Percentiles rank a stretch among this genome's conserved stretches.
phyloP scores from a whole-genome alignment of 768 basidiomycete genomes.

The Pulveroboletus ravenelii region DNA sequence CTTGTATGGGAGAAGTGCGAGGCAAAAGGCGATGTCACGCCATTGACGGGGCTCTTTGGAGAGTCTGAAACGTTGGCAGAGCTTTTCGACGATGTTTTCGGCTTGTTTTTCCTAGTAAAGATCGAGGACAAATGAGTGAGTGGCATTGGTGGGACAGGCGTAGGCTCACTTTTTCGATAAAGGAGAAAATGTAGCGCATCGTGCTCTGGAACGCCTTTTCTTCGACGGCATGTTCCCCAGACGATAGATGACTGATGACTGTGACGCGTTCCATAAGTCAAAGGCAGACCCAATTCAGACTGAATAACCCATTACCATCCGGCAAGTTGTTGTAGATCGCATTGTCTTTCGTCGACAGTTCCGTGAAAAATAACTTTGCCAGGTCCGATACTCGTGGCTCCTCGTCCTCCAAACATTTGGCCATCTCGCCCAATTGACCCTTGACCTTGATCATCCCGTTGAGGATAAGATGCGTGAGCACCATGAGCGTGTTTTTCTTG shows the following conservation, averaged over 20 bases:
- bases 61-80: constrained; percentile 91
- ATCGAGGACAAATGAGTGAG: not conserved
- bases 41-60: constrained; percentile 90
- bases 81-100: constrained; percentile 93
- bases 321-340: constrained; percentile 99
- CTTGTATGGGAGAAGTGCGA: constrained; percentile 94
- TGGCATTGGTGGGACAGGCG: not conserved
- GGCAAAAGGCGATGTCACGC: constrained; percentile 95
- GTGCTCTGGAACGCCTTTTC: constrained; percentile 91
- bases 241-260: constrained; percentile 94
- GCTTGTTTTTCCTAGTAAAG: constrained; percentile 90
- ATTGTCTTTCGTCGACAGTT: constrained; percentile 95
- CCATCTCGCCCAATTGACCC: constrained; percentile 99
- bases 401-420: constrained; percentile 94
- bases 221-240: constrained; percentile 86
- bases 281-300: not conserved
- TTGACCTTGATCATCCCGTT: constrained; percentile 99
- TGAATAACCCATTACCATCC: constrained; percentile 55
- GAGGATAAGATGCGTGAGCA: constrained; percentile 91
- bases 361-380: constrained; percentile 97
- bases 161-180: constrained; percentile 83
- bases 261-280: constrained; percentile 4
- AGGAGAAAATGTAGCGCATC: constrained; percentile 91
- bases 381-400: constrained; percentile 86
- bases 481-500: constrained; percentile 99